Base-by-base conservation (phyloP, 1,284 basidiomycete species). In the Leccinum pseudoinsigne region DNA sequence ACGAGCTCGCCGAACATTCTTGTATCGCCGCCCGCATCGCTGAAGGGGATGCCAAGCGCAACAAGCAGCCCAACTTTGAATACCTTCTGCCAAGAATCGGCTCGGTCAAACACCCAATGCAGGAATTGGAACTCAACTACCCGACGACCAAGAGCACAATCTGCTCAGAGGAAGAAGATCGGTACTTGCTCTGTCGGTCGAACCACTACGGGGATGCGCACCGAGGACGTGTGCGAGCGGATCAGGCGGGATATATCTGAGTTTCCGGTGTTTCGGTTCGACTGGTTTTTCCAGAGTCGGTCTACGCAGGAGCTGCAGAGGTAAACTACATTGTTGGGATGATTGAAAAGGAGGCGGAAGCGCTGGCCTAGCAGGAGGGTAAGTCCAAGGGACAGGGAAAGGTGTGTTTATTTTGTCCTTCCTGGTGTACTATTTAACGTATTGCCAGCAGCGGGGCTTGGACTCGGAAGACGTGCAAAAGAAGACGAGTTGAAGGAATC, bases 271-370 rank as follows among this genome's bases (percentile, higher is more conserved):
- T 99, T 99, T 81, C 82, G 95, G 59, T 97, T 98, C 71, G 95
- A 98, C 74, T 98, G 96, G 96, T 99, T 98, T 82, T 94, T 99
- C 84, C 98, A 98, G 82, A 94, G 91, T 67, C 82, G 97, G 59
- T 95, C 93, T 26, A 90, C 94, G 10, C 89, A 94, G 71, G 97
- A 99, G 80, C 80, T 99, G 65, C 88, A 91, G 68, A 81, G 97
- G 61, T 98, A 95, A 70, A 92, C 91, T 69, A 98, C 97, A 7
- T 76, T 99, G 47, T 73, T 98, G 84, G 89, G 12, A 92, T 98
- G 85, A 93, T 98, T 66, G 90, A 95, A 80, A 97, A 97, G 82
- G 95, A 97, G 76, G 86, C 87, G 1, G 89, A 91, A 72, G 76
- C 77, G 58, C 81, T 82, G 64, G 81, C 83, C 65, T 83, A 86